Evolutionary conservation across 805 yeast species (phyloP), one percentile per base, ranked within the genome.

Genomic region (Candida pini): DNA sequence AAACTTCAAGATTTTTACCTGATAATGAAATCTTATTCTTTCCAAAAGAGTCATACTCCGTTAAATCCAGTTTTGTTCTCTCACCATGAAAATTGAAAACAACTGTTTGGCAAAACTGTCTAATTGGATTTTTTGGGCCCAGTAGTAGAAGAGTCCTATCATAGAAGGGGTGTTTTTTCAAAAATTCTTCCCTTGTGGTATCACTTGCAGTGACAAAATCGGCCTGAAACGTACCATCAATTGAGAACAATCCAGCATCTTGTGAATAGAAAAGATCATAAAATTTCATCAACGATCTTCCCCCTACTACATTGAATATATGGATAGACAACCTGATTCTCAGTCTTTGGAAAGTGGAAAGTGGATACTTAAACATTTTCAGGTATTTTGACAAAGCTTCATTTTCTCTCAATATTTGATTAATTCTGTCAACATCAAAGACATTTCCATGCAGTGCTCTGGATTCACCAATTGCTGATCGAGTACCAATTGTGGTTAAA

Each of bases 21-120:
- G n/a, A n/a, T n/a, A n/a, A n/a, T n/a, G n/a, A n/a, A n/a, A n/a
- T n/a, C n/a, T n/a, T n/a, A n/a, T n/a, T n/a, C n/a, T n/a, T n/a
- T n/a, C n/a, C n/a, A n/a, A n/a, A n/a, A n/a, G n/a, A n/a, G n/a
- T n/a, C n/a, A n/a, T n/a, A n/a, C n/a, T n/a, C n/a, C n/a, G n/a
- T n/a, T n/a, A n/a, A n/a, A n/a, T n/a, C n/a, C n/a, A n/a, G n/a
- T n/a, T n/a, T n/a, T n/a, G n/a, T 69, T 37, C 96, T 62, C 35
- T 69, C 75, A 0, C 95, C 95, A 35, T 69, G 63, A 47, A 87
- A 73, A 2, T 89, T 74, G 3, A 72, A 67, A 0, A 81, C 87
- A 4, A 87, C 58, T 21, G 63, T 56, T 54, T 88, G 96, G 44
- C 94, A 85, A 18, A 78, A 60, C 30, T 64, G 58, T 37, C 96